A percentile compares a stretch with the other conserved stretches of the same genome.
Conservation (phyloP, 2,329 filamentous ascomycete genomes). For the Elsinoe ampelina region DNA sequence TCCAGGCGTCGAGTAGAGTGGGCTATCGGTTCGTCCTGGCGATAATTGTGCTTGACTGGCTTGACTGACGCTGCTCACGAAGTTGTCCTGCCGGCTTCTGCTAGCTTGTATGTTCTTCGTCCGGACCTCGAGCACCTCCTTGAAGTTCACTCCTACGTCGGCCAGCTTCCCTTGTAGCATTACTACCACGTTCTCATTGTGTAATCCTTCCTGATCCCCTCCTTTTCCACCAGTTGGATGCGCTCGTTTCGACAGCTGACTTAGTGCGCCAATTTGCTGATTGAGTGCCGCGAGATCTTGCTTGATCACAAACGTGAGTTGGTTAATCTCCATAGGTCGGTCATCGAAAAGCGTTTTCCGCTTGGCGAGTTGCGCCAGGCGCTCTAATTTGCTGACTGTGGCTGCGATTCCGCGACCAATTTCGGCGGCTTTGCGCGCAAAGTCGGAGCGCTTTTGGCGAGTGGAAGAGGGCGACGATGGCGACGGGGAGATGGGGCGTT, state of each 20-base stretch:
- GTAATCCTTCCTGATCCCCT: conserved; percentile 74
- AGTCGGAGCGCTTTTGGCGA: conserved; percentile 61
- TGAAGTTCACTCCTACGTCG: conserved; percentile 90
- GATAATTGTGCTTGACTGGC: conserved; percentile 14
- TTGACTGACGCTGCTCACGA: conserved; percentile 80
- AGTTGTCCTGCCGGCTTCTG: conserved; percentile 86
- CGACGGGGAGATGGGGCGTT: conserved; percentile 58
- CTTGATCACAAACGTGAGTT: conserved; percentile 95
- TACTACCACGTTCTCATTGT: conserved; percentile 95
- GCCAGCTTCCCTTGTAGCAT: conserved; percentile 85
- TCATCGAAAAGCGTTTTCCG: conserved; percentile 97
- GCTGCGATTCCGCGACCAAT: conserved; percentile 85
- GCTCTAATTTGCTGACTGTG: conserved; percentile 92
- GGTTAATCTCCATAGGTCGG: conserved; percentile 89
- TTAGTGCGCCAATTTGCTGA: conserved; percentile 76
- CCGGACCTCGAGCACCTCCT: conserved; percentile 89
- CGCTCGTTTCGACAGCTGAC: conserved; percentile 65
- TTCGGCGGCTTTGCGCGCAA: conserved; percentile 81
- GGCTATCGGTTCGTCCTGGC: conserved; percentile 35
- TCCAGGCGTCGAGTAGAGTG: conserved; percentile 53
- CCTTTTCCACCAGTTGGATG: conserved; percentile 50
- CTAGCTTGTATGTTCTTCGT: conserved; percentile 98
- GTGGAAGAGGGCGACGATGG: conserved; percentile 23
- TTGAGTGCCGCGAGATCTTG: conserved; percentile 83
- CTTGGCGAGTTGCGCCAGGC: conserved; percentile 87